Evolutionary conservation across 2,329 filamentous ascomycete species (phyloP).

Genomic region (Apiospora hydei): DNA sequence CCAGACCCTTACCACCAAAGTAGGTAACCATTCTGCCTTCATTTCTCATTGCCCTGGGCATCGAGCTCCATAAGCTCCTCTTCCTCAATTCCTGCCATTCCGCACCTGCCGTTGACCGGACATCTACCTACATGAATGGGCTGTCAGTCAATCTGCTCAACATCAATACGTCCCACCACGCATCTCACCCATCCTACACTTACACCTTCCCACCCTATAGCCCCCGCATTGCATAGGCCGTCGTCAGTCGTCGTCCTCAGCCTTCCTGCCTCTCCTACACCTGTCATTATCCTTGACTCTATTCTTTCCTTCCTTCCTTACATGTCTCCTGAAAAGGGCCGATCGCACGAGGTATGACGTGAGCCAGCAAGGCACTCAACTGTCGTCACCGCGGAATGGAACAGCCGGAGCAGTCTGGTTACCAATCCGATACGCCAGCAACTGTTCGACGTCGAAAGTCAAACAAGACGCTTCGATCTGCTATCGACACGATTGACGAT

Average conservation of each 20-base stretch:
- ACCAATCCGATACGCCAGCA: constrained; percentile 37
- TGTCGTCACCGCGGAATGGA: constrained; percentile 58
- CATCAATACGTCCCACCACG: constrained; percentile 10
- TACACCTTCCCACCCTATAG: constrained; percentile 19
- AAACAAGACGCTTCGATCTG: constrained; percentile 31
- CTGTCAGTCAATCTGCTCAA: constrained; percentile 1
- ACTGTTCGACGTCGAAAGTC: constrained; percentile 36
- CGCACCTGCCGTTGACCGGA: neutral
- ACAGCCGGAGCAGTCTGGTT: constrained; percentile 44
- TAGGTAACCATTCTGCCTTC: constrained; percentile 13
- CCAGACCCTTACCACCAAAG: neutral
- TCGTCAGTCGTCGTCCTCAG: constrained; percentile 22
- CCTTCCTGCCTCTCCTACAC: constrained; percentile 27
- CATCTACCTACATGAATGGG: neutral
- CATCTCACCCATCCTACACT: constrained; percentile 8
- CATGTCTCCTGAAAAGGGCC: constrained; percentile 32
- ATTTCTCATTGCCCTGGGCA: constrained; percentile 8
- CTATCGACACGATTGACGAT: constrained; percentile 37
- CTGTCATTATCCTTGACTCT: constrained; percentile 29
- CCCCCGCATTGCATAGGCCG: constrained; percentile 22
- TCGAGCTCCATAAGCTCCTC: constrained; percentile 2
- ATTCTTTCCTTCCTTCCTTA: constrained; percentile 35
- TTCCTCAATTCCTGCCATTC: neutral
- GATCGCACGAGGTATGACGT: constrained; percentile 46
- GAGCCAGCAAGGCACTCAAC: constrained; percentile 41